Evolutionary conservation across 2,329 filamentous ascomycete genomes (phyloP), one percentile per base, ranked within the genome.

Genomic region (Dothistroma septosporum): DNA sequence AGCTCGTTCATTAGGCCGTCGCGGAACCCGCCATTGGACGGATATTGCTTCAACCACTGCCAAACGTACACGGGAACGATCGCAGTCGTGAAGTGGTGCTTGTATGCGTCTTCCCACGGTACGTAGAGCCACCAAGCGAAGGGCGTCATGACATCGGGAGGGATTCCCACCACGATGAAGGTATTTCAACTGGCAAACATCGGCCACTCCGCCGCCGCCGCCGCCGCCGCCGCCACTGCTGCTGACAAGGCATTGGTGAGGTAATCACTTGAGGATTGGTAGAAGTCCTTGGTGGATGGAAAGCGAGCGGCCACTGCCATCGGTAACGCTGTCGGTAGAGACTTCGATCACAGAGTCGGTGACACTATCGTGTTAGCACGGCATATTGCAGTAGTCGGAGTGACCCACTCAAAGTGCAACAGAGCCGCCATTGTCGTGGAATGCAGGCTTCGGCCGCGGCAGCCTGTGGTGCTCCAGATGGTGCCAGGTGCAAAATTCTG

Each of bases 51-150:
- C n/a, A 47, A 53, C 31, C 48, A 53, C 21, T 53, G 50, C 31
- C 19, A 58, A 3, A 53, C 14, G 14, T 37, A 5, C 16, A 57
- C 28, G 6, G 41, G 16, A 6, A 35, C 55, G 8, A 12, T n/a
- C 2, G 35, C 2, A 14, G 21, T 55, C 33, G 22, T 12, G 19
- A 46, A 21, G n/a, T 24, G 2, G 55, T 9, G 22, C 10, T 32
- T 2, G 7, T 9, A 16, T 47, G 14, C 12, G 16, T 24, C n/a
- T 1, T 35, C 12, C 4, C 44, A 2, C 21, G 46, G 31, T 16
- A 19, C 31, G 33, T 53, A 58, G 32, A 53, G 56, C 21, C 46
- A 53, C n/a, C 44, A 10, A 12, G 35, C 19, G 22, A 58, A 58
- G 16, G 2, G 2, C 11, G 12, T 12, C 32, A 58, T 41, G 16